phyloP scores from a whole-genome alignment of 2,329 filamentous ascomycete species.

The Arthroderma uncinatum region DNA sequence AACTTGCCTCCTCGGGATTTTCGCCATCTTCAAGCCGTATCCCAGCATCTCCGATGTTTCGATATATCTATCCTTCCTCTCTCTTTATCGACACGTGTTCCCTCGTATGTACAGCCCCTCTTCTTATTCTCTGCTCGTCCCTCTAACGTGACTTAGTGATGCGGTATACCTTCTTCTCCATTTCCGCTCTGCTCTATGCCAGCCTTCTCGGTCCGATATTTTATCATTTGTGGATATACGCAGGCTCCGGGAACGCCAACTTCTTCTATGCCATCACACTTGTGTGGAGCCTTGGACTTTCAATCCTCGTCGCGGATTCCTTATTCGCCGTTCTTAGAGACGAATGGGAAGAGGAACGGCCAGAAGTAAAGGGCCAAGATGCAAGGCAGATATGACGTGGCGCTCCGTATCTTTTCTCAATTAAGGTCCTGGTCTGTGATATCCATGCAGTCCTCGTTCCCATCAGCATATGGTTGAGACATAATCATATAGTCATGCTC shows the following conservation, averaged over 20 bases:
- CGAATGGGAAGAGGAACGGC: slow-evolving; percentile 85
- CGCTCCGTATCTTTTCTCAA: neutral
- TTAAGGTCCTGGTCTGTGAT: neutral
- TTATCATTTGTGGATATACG: slow-evolving; percentile 96
- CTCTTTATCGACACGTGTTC: slow-evolving; percentile 83
- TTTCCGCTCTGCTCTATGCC: slow-evolving; percentile 74
- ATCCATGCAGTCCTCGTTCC: neutral
- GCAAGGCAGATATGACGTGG: slow-evolving; percentile 61
- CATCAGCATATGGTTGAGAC: slow-evolving; percentile 34
- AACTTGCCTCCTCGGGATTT: slow-evolving; percentile 74
- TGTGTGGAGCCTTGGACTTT: slow-evolving; percentile 91
- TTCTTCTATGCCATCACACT: slow-evolving; percentile 99
- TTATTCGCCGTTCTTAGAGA: slow-evolving; percentile 82
- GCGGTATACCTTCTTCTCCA: slow-evolving; percentile 81
- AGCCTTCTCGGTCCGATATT: slow-evolving; percentile 86
- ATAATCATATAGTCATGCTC: slow-evolving; percentile 44
- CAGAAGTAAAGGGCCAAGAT: slow-evolving; percentile 81
- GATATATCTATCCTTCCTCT: slow-evolving; percentile 70
- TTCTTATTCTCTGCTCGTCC: neutral
- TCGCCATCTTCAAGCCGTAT: slow-evolving; percentile 94
- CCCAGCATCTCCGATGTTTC: slow-evolving; percentile 84
- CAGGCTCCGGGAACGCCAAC: slow-evolving; percentile 93
- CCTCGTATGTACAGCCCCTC: slow-evolving; percentile 46
- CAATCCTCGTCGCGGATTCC: slow-evolving; percentile 74
- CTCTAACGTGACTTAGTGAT: slow-evolving; percentile 50